These are phyloP conservation scores for Pseudocercospora fuligena DNA, from an alignment of 2,329 filamentous ascomycete species.

Conservation along the genomic window DNA sequence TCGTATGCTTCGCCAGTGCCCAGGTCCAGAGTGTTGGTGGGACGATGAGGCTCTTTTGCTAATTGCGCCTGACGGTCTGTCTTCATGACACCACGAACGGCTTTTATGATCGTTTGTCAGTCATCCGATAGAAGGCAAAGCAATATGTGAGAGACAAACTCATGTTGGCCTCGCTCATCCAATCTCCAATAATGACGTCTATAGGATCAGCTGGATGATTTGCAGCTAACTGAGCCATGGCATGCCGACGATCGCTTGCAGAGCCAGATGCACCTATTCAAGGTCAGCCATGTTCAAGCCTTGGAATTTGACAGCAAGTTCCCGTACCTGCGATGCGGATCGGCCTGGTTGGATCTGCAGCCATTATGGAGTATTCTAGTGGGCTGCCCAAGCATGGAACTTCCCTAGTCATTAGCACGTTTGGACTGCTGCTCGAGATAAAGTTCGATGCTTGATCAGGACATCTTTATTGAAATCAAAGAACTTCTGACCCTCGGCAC, in stretches of 20 bases:
- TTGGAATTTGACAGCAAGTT: neutral
- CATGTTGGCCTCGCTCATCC: slow-evolving; percentile 47
- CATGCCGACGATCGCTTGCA: slow-evolving; percentile 46
- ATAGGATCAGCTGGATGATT: slow-evolving; percentile 45
- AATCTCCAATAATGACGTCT: slow-evolving; percentile 61
- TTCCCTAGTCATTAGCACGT: slow-evolving; percentile 18
- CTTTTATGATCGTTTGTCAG: neutral
- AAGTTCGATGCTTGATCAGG: neutral
- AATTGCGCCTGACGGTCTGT: slow-evolving; percentile 41
- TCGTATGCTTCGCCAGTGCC: slow-evolving; percentile 53
- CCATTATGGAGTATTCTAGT: slow-evolving; percentile 28
- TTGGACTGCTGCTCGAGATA: neutral
- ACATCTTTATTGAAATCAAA: neutral
- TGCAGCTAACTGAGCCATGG: slow-evolving; percentile 40
- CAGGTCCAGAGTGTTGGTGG: slow-evolving; percentile 32
- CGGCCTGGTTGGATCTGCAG: slow-evolving; percentile 31
- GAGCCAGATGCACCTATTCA: slow-evolving; percentile 42
- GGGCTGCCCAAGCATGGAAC: slow-evolving; percentile 27
- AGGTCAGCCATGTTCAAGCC: slow-evolving; percentile 7
- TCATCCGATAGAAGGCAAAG: slow-evolving; percentile 20
- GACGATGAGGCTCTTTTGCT: slow-evolving; percentile 45
- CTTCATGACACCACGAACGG: slow-evolving; percentile 55
- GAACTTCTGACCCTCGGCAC: slow-evolving; percentile 1
- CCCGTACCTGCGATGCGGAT: slow-evolving; percentile 38
- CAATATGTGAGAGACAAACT: slow-evolving; percentile 22